Base-by-base conservation (phyloP, 2,329 filamentous ascomycete genomes). In the Diaporthe batatas region DNA sequence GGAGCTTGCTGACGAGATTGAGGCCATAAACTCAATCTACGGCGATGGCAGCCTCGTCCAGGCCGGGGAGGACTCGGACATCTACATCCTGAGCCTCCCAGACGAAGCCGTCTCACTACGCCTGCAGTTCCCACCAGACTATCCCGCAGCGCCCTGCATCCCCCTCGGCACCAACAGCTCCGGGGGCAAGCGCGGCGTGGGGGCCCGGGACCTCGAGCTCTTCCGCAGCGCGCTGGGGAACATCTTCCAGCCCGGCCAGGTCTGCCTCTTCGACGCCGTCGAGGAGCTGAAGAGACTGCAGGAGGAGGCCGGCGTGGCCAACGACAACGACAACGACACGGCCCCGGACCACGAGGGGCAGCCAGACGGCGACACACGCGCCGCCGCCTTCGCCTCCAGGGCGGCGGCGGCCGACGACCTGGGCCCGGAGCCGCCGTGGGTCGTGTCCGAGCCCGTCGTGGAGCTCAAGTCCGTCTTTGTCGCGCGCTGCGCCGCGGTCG, bases 401-500 rank as follows among this genome's bases (percentile, higher is more conserved):
- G 70, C 18, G 10, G 58, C 65, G 5, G 70, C 18, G 10, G 58
- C 65, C 18, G 75, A 77, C 32, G 74, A 76, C 18, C 62, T 75
- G 29, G 72, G 72, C 18, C 79, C 80, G 21, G 78, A 84, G 23
- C 87, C 89, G 2, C 82, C 86, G 0, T 99, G 96, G 96, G 86
- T 87, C 0, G 76, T 95, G 0, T 97, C 94, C 0, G 91, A 93
- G 6, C 87, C 91, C 0, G 83, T 96, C 8, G 88, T 90, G 0
- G 95, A 98, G 82, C 92, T 94, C 80, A 97, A 94, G 80, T 98
- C 95, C 0, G 91, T 94, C 1, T 99, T 99, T 80, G 78, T 98
- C 57, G 96, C 93, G 1, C 91, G 95, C 47, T 92, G 90, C 47
- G 93, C 93, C 0, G 83, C 83, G 2, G 94, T 97, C 1, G 84